Evolutionary conservation across 2,329 filamentous ascomycete species (phyloP).

Genomic region (Alternaria arbusti): DNA sequence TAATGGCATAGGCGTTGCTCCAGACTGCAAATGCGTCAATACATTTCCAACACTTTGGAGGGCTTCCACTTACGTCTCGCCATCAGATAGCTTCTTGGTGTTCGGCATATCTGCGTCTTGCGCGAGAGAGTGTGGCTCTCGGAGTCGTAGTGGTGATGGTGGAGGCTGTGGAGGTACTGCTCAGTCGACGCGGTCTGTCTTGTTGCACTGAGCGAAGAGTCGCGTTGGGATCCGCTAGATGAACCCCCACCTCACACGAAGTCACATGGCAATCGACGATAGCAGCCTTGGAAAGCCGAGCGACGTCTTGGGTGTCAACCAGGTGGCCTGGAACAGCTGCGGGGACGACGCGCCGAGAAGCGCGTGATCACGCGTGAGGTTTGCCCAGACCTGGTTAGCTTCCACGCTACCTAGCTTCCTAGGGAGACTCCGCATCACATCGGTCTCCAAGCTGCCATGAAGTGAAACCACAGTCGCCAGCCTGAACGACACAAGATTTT

Average conservation of each 20-base stretch:
- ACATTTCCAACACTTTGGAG: neutral
- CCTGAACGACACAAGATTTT: neutral
- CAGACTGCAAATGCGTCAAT: neutral
- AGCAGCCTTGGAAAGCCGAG: neutral
- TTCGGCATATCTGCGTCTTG: neutral
- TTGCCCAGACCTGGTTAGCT: neutral
- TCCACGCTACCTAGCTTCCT: neutral
- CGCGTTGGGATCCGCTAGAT: neutral
- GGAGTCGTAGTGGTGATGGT: neutral
- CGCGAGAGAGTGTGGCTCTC: neutral
- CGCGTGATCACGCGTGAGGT: neutral
- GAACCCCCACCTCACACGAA: neutral
- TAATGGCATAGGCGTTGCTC: neutral
- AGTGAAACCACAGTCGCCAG: neutral
- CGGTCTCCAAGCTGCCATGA: neutral
- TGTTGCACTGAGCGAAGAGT: neutral
- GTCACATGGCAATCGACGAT: neutral
- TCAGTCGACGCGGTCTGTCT: neutral
- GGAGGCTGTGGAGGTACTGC: neutral
- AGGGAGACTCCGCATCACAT: neutral
- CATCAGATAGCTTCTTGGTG: accelerated
- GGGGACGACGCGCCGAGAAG: neutral
- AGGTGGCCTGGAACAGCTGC: neutral
- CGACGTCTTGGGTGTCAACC: neutral
- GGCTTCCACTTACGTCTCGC: neutral